Percentiles rank a stretch among this genome's conserved stretches.
Evolutionary conservation across 2,329 filamentous ascomycete species (phyloP).

Genomic region (Beauveria varroae): DNA sequence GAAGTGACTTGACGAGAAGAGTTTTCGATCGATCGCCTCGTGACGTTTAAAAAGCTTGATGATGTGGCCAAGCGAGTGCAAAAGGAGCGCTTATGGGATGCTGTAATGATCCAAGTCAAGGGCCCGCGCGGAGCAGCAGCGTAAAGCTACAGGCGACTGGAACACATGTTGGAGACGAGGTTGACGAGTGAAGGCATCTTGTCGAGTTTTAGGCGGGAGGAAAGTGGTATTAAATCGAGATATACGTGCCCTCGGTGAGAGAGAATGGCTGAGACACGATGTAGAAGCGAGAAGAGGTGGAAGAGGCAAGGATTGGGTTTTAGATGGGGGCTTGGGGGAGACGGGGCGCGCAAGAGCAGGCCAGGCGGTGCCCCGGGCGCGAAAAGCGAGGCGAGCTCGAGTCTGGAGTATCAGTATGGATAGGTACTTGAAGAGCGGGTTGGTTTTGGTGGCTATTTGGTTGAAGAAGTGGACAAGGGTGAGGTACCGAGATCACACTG

Average conservation of each 20-base stretch:
- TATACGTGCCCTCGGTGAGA: slow-evolving; percentile 5
- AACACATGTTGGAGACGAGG: slow-evolving; percentile 15
- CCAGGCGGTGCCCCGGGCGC: background rate
- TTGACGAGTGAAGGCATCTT: slow-evolving; percentile 18
- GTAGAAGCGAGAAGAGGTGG: background rate
- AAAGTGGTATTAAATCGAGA: background rate
- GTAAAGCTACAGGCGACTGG: slow-evolving; percentile 15
- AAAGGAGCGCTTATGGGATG: background rate
- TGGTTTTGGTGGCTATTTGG: background rate
- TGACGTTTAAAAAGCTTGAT: background rate
- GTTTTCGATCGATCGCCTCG: too few species aligned
- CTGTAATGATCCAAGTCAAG: slow-evolving; percentile 4
- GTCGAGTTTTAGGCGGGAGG: slow-evolving; percentile 7
- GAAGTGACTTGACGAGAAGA: background rate
- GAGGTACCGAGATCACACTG: background rate
- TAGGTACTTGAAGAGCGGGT: background rate
- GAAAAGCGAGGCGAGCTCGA: background rate
- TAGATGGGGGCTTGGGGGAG: background rate
- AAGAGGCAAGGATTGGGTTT: slow-evolving; percentile 2
- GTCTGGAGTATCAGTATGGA: background rate
- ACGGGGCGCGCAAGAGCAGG: background rate
- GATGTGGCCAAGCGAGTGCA: background rate
- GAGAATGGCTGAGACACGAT: slow-evolving; percentile 7
- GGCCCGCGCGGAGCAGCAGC: slow-evolving; percentile 11
- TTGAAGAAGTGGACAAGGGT: background rate